These are phyloP conservation scores for Pichia ethanolica DNA, from an alignment of 805 yeast species.

Conservation along the genomic window DNA sequence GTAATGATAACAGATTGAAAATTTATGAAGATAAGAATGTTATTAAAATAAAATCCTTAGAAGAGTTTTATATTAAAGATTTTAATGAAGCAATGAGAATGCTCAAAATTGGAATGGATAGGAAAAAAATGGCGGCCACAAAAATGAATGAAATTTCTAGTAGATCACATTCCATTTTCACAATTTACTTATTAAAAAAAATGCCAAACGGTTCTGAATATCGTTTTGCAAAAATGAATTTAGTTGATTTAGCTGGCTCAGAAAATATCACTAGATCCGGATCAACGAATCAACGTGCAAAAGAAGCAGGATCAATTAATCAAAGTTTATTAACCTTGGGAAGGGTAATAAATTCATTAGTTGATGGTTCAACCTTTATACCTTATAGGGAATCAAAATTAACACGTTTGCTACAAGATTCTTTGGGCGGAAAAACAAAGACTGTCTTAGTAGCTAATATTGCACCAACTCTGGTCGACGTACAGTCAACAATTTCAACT, in stretches of 20 bases:
- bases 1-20: constrained; percentile 24
- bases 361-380: constrained; percentile 58
- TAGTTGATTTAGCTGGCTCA: constrained; percentile 93
- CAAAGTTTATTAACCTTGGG: constrained; percentile 84
- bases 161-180: constrained; percentile 72
- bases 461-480: constrained; percentile 50
- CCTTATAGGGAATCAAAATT: constrained; percentile 75
- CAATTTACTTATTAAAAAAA: constrained; percentile 49
- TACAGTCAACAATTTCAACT: constrained; percentile 46
- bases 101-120: constrained; percentile 48
- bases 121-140: constrained; percentile 63
- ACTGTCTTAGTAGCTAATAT: constrained; percentile 85
- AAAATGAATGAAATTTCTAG: constrained; percentile 68
- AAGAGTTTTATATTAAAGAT: constrained; percentile 49
- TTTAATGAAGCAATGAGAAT: constrained; percentile 51
- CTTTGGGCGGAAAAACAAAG: constrained; percentile 80
- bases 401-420: constrained; percentile 67
- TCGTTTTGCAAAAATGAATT: constrained; percentile 37
- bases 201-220: constrained; percentile 20
- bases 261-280: constrained; percentile 87
- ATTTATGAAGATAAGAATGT: constrained; percentile 29
- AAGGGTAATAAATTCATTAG: constrained; percentile 72
- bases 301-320: constrained; percentile 91
- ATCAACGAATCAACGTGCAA: constrained; percentile 75
- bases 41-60: constrained; percentile 56